Evolutionary conservation across 257 asterid genomes (phyloP), one percentile per base, ranked within the genome.

Genomic region (Nicotiana sylvestris): DNA sequence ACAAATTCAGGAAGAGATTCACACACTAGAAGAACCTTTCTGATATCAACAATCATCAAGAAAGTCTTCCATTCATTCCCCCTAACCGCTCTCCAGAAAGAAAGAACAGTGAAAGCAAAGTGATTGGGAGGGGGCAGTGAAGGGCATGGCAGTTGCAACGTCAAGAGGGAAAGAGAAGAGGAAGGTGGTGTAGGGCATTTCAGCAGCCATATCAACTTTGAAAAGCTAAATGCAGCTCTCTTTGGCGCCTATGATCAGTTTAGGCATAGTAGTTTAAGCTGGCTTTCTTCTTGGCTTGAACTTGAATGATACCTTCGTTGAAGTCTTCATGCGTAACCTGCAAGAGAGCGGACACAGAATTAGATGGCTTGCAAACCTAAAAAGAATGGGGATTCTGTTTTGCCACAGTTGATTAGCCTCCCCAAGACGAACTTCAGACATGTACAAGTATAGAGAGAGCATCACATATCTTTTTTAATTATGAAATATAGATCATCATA

Each of bases 261-360:
- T 95, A 93, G 0, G 97, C 98, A 65, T 92, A 95, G 90, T 93
- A 95, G 87, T 92, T 92, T 79, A 92, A 87, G 92, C 97, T 91
- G 84, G 95, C 92, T 87, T 95, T 93, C 93, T 93, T 93, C 86
- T 95, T 95, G 0, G 98, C 99, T 88, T 95, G 98, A 86, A 95
- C 99, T 93, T 93, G 99, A 66, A 95, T 95, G 68, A 93, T 95
- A 32, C 99, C 99, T 88, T 93, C 99, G 53, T 95, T 95, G 80
- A 92, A 95, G 87, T 95, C 99, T 87, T 95, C 99, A 61, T 95
- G 99, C 86, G 91, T 95, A 85, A 95, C 99, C 99, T 93, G 85
- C 33, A 30, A 60, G 76, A 81, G 10, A 9, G 9, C 6, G 62
- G 80, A 74, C 61, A 49, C 25, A 2, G 25, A 74, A 74, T 74